These are phyloP conservation scores for Carpinus fangiana DNA, from an alignment of 306 rosid genomes.

Conservation along the genomic window DNA sequence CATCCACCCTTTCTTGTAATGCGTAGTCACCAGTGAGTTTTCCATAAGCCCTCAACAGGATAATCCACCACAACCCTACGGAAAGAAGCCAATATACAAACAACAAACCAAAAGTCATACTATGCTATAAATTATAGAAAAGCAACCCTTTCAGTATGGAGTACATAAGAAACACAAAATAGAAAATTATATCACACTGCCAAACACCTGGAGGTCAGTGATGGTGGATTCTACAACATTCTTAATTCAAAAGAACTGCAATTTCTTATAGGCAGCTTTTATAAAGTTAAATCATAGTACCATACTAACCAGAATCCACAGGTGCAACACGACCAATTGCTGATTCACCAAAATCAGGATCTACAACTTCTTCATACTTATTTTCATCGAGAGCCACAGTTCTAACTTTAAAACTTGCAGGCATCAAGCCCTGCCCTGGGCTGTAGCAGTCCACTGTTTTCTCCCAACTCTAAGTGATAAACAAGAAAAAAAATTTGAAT, in stretches of 20 bases:
- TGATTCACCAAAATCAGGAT: constrained; percentile 99
- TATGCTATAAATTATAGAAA: constrained; percentile 10
- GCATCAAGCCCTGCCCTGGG: constrained; percentile 99
- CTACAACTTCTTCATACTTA: constrained; percentile 70
- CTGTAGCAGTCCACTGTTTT: constrained; percentile 97
- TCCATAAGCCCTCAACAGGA: constrained; percentile 85
- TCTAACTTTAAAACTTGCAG: constrained; percentile 96
- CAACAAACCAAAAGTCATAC: constrained; percentile 4
- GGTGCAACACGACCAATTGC: constrained; percentile 99
- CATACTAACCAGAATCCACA: constrained; percentile 86
- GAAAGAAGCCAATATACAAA: constrained; percentile 15
- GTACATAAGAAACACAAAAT: not conserved
- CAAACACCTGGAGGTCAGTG: not conserved
- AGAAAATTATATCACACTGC: not conserved
- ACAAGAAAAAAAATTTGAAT: constrained; percentile 8
- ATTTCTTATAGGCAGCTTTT: constrained; percentile 4
- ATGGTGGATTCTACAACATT: not conserved
- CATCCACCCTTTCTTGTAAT: constrained; percentile 89
- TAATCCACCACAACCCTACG: constrained; percentile 97
- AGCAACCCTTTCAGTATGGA: not conserved
- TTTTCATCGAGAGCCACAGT: constrained; percentile 47
- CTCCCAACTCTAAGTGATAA: constrained; percentile 82
- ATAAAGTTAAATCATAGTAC: constrained; percentile 10
- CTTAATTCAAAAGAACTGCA: not conserved
- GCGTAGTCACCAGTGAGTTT: constrained; percentile 78